Base-by-base conservation (phyloP, 352 stramenopile species). In the Phytophthora pluvialis region DNA sequence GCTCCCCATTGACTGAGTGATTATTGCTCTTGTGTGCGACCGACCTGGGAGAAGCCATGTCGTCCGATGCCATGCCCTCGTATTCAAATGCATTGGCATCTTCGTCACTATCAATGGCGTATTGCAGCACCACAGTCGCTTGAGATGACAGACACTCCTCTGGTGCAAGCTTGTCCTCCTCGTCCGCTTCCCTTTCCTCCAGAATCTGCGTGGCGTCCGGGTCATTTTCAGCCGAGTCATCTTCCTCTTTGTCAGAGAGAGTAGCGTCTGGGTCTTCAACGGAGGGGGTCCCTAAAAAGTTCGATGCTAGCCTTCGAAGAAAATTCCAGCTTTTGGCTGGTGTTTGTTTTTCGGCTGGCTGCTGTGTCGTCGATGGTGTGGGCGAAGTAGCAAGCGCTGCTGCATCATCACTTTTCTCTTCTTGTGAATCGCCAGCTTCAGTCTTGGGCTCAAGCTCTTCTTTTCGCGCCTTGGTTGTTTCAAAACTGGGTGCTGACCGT, bases 11-110 rank as follows among this genome's bases (percentile, higher is more conserved):
- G 8, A 33, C 11, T 18, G 31, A 28, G 1, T 47, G 13, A 8
- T 38, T 33, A 33, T 62, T 28, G 28, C 16, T 31, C 26, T 38
- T 12, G 12, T 33, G 49, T 11, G 25, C 16, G 4, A 35, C 45
- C 15, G 42, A 50, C 16, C 25, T 51, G n/a, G 55, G 50, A 56
- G 67, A 62, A 7, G 31, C 29, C 25, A 64, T 39, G 44, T 64
- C 56, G 38, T 68, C 63, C 10, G 55, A 60, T 16, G 49, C 2
- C 21, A 62, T 60, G 5, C 54, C 70, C 28, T 78, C 66, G 54
- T 75, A 75, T 39, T 78, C 70, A 11, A 78, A 78, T 36, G 65
- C 60, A 47, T 78, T 66, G 7, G 25, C 52, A 39, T 75, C 52
- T 40, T 75, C 70, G 29, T 72, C 65, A 39, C 58, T 68, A 60